Evolutionary conservation across 495 filamentous ascomycete species (phyloP).

Genomic region (Parathielavia hyrcaniae): DNA sequence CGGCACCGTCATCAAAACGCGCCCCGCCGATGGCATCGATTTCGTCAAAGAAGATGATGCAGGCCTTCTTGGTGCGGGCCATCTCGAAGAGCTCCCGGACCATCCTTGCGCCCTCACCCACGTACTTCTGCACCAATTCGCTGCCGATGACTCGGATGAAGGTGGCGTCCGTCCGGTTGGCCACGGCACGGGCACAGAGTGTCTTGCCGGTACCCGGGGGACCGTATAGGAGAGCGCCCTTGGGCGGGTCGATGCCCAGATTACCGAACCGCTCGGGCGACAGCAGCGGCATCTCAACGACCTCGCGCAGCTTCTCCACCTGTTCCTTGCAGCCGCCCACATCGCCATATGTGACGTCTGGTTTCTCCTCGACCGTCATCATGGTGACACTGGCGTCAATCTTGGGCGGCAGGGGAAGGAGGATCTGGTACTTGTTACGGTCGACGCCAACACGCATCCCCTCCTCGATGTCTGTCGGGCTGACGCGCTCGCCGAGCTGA

Average conservation of each 20-base stretch:
- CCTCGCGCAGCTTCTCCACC: constrained; percentile 96
- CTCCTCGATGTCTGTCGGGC: constrained; percentile 97
- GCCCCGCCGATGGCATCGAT: constrained; percentile 96
- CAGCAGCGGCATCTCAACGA: constrained; percentile 94
- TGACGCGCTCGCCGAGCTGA: constrained; percentile 93
- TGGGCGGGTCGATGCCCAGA: constrained; percentile 96
- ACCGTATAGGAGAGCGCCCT: constrained; percentile 93
- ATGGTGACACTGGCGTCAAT: constrained; percentile 99
- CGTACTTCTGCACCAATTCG: constrained; percentile 97
- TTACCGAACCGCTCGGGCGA: constrained; percentile 96
- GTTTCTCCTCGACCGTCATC: constrained; percentile 99
- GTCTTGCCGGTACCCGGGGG: constrained; percentile 98
- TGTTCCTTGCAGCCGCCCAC: constrained; percentile 99
- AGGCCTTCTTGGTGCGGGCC: constrained; percentile 98
- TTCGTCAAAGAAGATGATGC: constrained; percentile 99
- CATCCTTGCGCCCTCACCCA: constrained; percentile 96
- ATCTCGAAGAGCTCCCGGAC: constrained; percentile 98
- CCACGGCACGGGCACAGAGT: constrained; percentile 92
- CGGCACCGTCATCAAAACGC: constrained; percentile 96
- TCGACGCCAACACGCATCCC: constrained; percentile 98
- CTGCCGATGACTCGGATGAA: constrained; percentile 98
- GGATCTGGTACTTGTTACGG: constrained; percentile 97
- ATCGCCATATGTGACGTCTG: constrained; percentile 97
- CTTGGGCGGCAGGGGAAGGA: constrained; percentile 94
- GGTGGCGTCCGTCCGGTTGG: constrained; percentile 94